Conservation (phyloP, 169 alveolate genomes). For the Cryptosporidium tyzzeri region DNA sequence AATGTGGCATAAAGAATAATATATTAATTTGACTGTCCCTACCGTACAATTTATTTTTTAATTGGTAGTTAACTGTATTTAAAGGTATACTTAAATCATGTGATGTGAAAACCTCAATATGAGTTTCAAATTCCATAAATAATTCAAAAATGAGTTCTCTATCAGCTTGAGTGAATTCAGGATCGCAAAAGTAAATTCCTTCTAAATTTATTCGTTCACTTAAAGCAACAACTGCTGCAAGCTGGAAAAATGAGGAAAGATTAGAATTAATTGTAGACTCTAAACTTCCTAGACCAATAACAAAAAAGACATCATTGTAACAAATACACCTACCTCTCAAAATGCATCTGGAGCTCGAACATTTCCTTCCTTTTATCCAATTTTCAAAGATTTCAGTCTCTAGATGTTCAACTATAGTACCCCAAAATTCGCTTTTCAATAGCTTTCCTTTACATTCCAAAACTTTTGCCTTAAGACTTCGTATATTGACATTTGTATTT, state of each 20-base stretch:
- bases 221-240: slow-evolving; percentile 37
- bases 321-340: background rate
- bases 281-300: slow-evolving; percentile 61
- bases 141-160: slow-evolving; percentile 45
- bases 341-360: background rate
- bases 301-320: background rate
- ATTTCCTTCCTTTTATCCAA: slow-evolving; percentile 3
- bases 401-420: background rate
- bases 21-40: slow-evolving; percentile 7
- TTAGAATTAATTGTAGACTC: slow-evolving; percentile 2
- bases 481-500: background rate
- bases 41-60: slow-evolving; percentile 15
- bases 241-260: slow-evolving; percentile 44
- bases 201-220: slow-evolving; percentile 31
- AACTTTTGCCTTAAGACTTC: background rate
- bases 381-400: slow-evolving; percentile 4
- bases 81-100: slow-evolving; percentile 33
- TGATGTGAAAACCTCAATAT: slow-evolving; percentile 55
- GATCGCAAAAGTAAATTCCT: slow-evolving; percentile 72
- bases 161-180: slow-evolving; percentile 56
- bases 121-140: slow-evolving; percentile 11
- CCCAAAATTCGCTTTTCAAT: slow-evolving; percentile 44
- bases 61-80: slow-evolving; percentile 5
- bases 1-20: slow-evolving; percentile 68
- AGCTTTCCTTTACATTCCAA: slow-evolving; percentile 24